phyloP scores from a whole-genome alignment of 768 basidiomycete species.

The Trametes cingulata region DNA sequence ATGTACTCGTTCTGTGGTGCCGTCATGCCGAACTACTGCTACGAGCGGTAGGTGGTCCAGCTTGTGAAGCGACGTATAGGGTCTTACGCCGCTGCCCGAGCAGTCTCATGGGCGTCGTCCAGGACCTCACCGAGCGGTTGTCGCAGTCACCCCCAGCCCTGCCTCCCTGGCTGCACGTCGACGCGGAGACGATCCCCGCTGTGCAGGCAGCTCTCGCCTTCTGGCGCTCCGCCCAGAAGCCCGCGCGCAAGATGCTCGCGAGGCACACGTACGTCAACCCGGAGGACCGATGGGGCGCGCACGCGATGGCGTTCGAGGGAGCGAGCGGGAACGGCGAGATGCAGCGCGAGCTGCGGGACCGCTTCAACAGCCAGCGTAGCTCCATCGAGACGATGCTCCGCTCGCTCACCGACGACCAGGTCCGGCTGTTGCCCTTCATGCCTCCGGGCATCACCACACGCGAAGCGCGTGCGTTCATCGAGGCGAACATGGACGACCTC shows the following conservation, averaged over 20 bases:
- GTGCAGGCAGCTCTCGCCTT: background rate
- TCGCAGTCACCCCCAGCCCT: background rate
- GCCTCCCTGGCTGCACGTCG: conserved; percentile 1
- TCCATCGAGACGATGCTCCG: background rate
- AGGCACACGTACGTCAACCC: background rate
- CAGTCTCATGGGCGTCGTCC: background rate
- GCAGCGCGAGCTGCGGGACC: background rate
- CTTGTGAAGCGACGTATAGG: background rate
- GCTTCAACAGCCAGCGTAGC: background rate
- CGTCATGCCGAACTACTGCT: conserved; percentile 6
- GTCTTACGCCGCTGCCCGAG: background rate
- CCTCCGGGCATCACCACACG: background rate
- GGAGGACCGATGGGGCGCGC: background rate
- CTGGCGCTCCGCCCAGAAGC: background rate
- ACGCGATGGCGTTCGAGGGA: background rate
- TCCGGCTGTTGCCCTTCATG: background rate
- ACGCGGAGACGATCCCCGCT: background rate
- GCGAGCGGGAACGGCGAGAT: background rate
- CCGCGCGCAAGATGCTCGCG: background rate
- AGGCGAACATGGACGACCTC: background rate
- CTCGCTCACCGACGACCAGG: background rate
- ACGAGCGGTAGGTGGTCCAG: background rate
- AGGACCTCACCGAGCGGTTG: background rate
- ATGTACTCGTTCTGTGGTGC: conserved; percentile 8
- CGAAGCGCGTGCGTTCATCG: background rate